Base-by-base conservation (phyloP, 331 rosid species). In the Pyracantha coccinea region DNA sequence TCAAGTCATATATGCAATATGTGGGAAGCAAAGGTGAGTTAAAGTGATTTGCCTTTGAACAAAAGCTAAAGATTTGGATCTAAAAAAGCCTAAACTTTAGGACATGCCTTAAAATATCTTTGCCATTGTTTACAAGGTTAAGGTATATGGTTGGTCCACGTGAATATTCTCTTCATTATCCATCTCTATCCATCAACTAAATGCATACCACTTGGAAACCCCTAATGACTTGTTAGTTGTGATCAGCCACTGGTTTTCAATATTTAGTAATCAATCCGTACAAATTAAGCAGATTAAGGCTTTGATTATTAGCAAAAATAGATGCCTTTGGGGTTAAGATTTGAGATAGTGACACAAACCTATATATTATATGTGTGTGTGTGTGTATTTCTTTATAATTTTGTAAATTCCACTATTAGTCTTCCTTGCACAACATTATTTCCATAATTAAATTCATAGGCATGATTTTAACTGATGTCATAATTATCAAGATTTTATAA, bases 81-180 rank as follows among this genome's bases (percentile, higher is more conserved):
- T 78, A 14, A 45, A 67, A 87, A 88, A 88, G 91, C 91, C 86
- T 47, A 74, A 85, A 85, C 88, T 85, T 86, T 90, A 66, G 89
- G 89, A 59, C 74, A 54, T 78, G 87, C 84, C 81, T 78, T 65
- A 31, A 81, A 69, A 59, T 79, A 75, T 85, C 76, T 79, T 83
- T 38, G 44, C 62, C 20, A 59, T 72, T 10, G 52, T 80, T 69
- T 66, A 24, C 54, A 25, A 73, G 77, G 68, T 80, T 83, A 72
- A 77, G 83, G 83, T 31, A 67, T 47, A 24, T 65, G 62, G 55
- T 73, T 71, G 68, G 83, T 66, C 65, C 69, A 81, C 69, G 58
- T 57, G 38, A 75, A 61, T 29, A 66, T 73, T 80, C 47, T 64
- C 79, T 71, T 64, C n/a, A 60, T 64, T 20, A 47, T 73, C 21